Conservation (phyloP, 805 yeast genomes). For the Clavispora carvajalis region DNA sequence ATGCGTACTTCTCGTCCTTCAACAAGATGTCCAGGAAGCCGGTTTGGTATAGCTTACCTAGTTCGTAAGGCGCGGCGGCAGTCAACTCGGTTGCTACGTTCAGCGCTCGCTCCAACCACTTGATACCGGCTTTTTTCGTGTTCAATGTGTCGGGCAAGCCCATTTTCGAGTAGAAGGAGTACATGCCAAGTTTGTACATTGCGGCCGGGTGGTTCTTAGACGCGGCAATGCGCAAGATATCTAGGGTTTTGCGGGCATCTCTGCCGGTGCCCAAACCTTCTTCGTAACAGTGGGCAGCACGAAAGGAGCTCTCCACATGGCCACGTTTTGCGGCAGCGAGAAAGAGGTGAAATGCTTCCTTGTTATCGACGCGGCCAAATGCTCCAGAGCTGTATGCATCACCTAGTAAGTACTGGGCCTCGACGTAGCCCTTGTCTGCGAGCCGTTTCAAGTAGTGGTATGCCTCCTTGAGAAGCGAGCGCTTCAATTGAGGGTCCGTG, state of each 20-base stretch:
- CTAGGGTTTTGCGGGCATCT: conserved; percentile 81
- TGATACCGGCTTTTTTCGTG: conserved; percentile 80
- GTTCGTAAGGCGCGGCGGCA: conserved; percentile 91
- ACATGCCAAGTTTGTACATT: conserved; percentile 86
- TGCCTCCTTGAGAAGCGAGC: conserved; percentile 72
- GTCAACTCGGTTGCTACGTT: conserved; percentile 78
- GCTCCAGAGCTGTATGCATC: conserved; percentile 86
- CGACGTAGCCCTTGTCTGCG: conserved; percentile 74
- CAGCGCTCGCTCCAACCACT: conserved; percentile 87
- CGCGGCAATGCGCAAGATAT: conserved; percentile 81
- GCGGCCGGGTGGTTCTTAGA: conserved; percentile 94
- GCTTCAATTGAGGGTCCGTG: conserved; percentile 32
- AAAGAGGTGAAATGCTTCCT: conserved; percentile 71
- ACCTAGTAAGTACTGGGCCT: conserved; percentile 89
- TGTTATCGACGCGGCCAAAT: conserved; percentile 71
- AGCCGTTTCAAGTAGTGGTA: conserved; percentile 61
- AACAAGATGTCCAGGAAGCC: conserved; percentile 88
- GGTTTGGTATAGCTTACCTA: conserved; percentile 74
- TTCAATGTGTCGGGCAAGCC: conserved; percentile 65
- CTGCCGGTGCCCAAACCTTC: conserved; percentile 91
- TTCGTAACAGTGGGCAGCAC: conserved; percentile 87
- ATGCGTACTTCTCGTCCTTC: conserved; percentile 77
- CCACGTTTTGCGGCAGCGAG: conserved; percentile 91
- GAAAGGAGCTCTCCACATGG: conserved; percentile 84
- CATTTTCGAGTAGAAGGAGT: conserved; percentile 79